Conservation (phyloP, 1,139 yeast species). For the Zygosaccharomyces pseudobailii region DNA sequence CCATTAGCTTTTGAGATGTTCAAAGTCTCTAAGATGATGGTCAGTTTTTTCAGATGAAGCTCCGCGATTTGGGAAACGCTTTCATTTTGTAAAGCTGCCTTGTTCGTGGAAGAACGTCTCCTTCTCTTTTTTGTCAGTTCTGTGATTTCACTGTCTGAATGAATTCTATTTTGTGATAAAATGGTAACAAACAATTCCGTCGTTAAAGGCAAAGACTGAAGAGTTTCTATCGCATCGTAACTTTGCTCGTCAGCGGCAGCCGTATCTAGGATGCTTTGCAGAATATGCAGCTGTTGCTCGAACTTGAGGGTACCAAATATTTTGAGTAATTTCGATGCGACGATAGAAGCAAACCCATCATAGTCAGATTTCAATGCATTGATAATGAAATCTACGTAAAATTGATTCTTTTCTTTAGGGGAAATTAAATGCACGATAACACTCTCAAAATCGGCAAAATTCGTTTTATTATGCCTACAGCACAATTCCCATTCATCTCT, state of each 20-base stretch:
- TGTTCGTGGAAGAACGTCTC: constrained; percentile 66
- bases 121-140: constrained; percentile 68
- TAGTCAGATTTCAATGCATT: constrained; percentile 46
- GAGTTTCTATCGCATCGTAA: constrained; percentile 51
- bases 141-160: constrained; percentile 36
- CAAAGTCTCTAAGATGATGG: constrained; percentile 73
- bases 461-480: constrained; percentile 46
- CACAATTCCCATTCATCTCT: constrained; percentile 44
- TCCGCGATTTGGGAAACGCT: constrained; percentile 73
- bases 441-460: constrained; percentile 49
- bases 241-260: constrained; percentile 42
- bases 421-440: constrained; percentile 55
- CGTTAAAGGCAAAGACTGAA: constrained; percentile 46
- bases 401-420: constrained; percentile 48
- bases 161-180: constrained; percentile 46
- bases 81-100: constrained; percentile 67
- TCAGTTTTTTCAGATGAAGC: constrained; percentile 68
- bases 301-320: constrained; percentile 53
- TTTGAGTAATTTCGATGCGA: constrained; percentile 48
- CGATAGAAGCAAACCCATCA: constrained; percentile 47
- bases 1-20: constrained; percentile 46
- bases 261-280: constrained; percentile 56
- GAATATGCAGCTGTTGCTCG: constrained; percentile 54
- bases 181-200: constrained; percentile 45
- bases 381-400: constrained; percentile 59